These are phyloP conservation scores for Suillus ampliporus DNA, from an alignment of 768 basidiomycete species.

Conservation along the genomic window DNA sequence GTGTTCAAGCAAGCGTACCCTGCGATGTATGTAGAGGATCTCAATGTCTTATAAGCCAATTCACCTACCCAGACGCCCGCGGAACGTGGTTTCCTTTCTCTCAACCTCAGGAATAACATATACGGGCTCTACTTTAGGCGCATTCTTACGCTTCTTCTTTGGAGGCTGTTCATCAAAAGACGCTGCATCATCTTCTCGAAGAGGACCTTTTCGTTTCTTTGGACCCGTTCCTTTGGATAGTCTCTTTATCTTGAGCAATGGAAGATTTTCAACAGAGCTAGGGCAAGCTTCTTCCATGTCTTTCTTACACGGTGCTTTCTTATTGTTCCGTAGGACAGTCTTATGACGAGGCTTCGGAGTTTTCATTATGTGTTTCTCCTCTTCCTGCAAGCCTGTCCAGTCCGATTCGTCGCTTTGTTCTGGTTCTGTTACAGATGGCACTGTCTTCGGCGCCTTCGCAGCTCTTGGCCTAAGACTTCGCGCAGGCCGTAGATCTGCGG, in stretches of 20 bases:
- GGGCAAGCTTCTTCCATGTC: background rate
- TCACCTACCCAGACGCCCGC: conserved; percentile 60
- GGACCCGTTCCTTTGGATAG: background rate
- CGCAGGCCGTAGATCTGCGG: background rate
- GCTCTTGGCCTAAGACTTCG: conserved; percentile 13
- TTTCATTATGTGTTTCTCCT: conserved; percentile 1
- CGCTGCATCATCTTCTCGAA: conserved; percentile 17
- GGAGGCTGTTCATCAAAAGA: conserved; percentile 9
- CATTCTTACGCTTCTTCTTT: conserved; percentile 37
- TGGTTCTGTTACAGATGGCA: background rate
- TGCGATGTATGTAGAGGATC: conserved; percentile 22
- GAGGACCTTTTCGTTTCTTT: conserved; percentile 17
- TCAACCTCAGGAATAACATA: conserved; percentile 78
- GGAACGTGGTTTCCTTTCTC: conserved; percentile 69
- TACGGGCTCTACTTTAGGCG: conserved; percentile 50
- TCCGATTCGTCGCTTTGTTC: conserved; percentile 17
- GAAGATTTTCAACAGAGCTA: background rate
- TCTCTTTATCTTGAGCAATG: conserved; percentile 5
- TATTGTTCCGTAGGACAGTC: background rate
- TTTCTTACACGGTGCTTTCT: background rate
- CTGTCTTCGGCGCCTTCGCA: background rate
- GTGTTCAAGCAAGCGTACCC: conserved; percentile 90
- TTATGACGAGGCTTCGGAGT: background rate
- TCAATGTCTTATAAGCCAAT: background rate
- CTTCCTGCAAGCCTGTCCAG: conserved; percentile 22